Evolutionary conservation across 768 basidiomycete genomes (phyloP).

Genomic region (Suillus luteus): DNA sequence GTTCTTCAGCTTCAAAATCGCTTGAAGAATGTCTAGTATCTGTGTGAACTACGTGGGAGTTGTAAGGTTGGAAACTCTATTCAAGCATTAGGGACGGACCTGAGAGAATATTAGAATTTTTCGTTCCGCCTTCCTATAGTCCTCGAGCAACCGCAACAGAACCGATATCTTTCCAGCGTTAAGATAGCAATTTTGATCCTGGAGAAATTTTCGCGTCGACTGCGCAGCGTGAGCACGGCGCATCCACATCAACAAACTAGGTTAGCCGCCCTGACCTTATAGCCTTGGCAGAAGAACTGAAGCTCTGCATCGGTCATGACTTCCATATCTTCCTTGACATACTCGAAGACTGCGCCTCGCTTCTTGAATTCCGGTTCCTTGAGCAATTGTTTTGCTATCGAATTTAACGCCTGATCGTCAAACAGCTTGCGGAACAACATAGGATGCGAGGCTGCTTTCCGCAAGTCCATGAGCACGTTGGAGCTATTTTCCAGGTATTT

Average conservation of each 20-base stretch:
- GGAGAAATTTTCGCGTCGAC: conserved; percentile 75
- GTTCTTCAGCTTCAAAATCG: conserved; percentile 68
- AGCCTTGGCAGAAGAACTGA: conserved; percentile 80
- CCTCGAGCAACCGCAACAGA: conserved; percentile 68
- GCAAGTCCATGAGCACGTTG: conserved; percentile 95
- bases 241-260: not conserved
- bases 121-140: conserved; percentile 67
- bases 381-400: conserved; percentile 79
- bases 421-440: conserved; percentile 91
- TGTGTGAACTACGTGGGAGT: conserved; percentile 76
- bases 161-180: conserved; percentile 87
- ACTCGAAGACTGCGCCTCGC: conserved; percentile 74
- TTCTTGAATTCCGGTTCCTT: conserved; percentile 93
- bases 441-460: conserved; percentile 95
- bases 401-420: conserved; percentile 70
- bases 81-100: conserved; percentile 46
- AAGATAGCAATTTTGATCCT: conserved; percentile 73
- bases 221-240: conserved; percentile 30
- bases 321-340: conserved; percentile 96
- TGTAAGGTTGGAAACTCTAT: conserved; percentile 8
- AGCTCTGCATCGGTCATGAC: conserved; percentile 98
- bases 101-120: conserved; percentile 95
- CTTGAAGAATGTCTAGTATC: conserved; percentile 90
- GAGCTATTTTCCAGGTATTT: conserved; percentile 83
- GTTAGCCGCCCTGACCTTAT: conserved; percentile 58